Evolutionary conservation across 441 rosid species (phyloP), one percentile per base, ranked within the genome.

Genomic region (Syzygium syzygioides): DNA sequence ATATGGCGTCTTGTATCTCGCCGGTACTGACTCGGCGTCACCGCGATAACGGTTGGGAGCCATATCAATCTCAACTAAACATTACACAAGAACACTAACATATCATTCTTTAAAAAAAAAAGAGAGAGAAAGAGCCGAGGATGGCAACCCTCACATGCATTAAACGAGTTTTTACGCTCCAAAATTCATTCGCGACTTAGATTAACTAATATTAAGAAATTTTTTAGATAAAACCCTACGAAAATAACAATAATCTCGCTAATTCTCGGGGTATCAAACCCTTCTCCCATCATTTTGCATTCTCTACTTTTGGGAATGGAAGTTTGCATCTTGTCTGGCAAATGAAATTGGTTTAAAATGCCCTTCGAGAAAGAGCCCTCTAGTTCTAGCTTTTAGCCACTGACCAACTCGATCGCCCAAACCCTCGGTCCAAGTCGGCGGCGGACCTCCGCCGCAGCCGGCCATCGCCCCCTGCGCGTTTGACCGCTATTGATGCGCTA

Each of bases 21-120:
- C 6, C 41, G 5, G 23, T 15, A 9, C 8, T 64, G 76, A 64
- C 5, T 30, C 17, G 76, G 23, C 41, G 7, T 30, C 23, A 9
- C 1, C 6, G 0, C 23, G 7, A 8, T 2, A 11, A 19, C 12
- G 8, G 0, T 30, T 64, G 2, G 0, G 76, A 7, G 76, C 6
- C 23, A 14, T 32, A 14, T 62, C 15, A 62, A 62, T 4, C 34
- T 62, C 68, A 6, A 0, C 18, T 28, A 60, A 60, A 60, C 14
- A 6, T 14, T 14, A 6, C 1, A 6, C 34, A 28, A 60, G 68
- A 60, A n/a, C 68, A n/a, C 34, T 28, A 62, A 62, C 14, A 14
- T 28, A n/a, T 59, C 6, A 11, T 59, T 12, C 7, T 14, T 30
- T 4, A 28, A 60, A n/a, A 13, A 6, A 28, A 4, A 53, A 53